Evolutionary conservation across 306 rosid genomes (phyloP).

Genomic region (Morella rubra): DNA sequence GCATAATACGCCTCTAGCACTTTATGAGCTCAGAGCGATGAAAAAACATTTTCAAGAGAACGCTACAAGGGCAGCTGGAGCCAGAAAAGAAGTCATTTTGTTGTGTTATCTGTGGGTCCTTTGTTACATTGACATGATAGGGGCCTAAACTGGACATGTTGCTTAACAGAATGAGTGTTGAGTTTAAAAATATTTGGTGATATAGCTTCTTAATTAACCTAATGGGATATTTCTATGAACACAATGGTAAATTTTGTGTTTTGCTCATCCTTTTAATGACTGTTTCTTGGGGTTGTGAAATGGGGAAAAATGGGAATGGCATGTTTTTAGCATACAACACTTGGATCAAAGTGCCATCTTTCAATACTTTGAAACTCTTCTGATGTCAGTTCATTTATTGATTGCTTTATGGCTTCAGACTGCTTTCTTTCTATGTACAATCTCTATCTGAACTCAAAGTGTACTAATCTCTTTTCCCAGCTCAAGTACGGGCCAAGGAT

Average conservation of each 20-base stretch:
- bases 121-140: neutral
- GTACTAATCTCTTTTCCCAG: constrained; percentile 37
- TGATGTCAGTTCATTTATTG: neutral
- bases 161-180: neutral
- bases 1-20: neutral
- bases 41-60: neutral
- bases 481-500: constrained; percentile 80
- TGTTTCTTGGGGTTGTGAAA: neutral
- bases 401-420: constrained; percentile 13
- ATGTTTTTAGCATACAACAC: neutral
- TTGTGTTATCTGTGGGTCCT: neutral
- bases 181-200: neutral
- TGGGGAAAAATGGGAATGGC: neutral
- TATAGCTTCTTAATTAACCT: neutral
- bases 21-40: neutral
- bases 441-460: neutral
- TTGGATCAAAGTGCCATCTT: neutral
- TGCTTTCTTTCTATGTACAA: neutral
- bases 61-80: neutral
- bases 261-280: neutral
- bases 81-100: neutral
- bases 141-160: neutral
- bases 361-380: neutral
- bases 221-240: neutral
- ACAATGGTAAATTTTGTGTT: neutral